Evolutionary conservation across 179 eudicot species (phyloP), one percentile per base, ranked within the genome.

Genomic region (Silene coronaria): DNA sequence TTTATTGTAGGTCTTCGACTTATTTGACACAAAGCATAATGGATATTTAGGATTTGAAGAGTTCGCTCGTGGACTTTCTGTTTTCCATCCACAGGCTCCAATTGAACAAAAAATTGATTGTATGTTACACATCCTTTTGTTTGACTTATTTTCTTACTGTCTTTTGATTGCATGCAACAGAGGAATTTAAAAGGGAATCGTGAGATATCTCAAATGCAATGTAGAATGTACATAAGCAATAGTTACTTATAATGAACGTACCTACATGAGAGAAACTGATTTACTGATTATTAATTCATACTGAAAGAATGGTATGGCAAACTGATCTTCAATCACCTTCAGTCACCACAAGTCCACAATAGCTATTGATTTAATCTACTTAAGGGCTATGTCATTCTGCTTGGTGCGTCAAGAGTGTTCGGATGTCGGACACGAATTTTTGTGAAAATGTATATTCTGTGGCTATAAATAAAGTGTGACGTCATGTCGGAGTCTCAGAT

Each of bases 61-160:
- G 83, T 95, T 95, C 77, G 96, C 99, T 78, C 95, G 97, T 68
- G 99, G 97, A 12, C 97, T 95, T 45, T 95, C 99, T 28, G 97
- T 95, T 42, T 95, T 95, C 80, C 97, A 93, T 84, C 99, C 99
- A 48, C 89, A 88, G 81, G 97, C 99, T 74, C 97, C 97, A 24
- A 86, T 88, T 34, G 99, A 95, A 70, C 97, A 91, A 74, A 95
- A 95, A 87, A 95, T 95, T 77, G 96, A 93, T 45, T 95, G 99
- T 95, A 90, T 55, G 96, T 76, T 59, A 65, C 42, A 55, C 63
- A 55, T 68, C 63, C 60, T 62, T 42, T 14, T 70, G 21, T 10
- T 53, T 45, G 8, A n/a, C 34, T 62, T 17, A 7, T 23, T 14
- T 75, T 8, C 24, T 51, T 30, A 9, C 34, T 67, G 12, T 17